A percentile compares a stretch with the other conserved stretches of the same genome.
phyloP scores from a whole-genome alignment of 345 rosid genomes.

The Linum lewisii region DNA sequence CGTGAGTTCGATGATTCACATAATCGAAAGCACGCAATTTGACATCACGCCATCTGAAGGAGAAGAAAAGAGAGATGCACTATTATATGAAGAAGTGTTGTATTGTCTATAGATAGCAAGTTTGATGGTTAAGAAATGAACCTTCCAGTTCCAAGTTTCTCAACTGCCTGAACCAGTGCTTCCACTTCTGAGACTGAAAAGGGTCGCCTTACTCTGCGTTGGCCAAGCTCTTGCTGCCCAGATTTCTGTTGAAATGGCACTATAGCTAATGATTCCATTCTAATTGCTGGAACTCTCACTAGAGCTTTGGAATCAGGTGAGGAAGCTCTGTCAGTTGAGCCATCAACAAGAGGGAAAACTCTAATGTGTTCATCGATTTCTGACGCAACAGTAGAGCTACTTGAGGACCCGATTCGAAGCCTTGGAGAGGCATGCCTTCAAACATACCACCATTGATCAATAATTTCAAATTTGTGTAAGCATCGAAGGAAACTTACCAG shows the following conservation, averaged over 20 bases:
- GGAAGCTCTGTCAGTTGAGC: too few relatives aligned
- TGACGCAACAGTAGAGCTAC: too few relatives aligned
- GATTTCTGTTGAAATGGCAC: constrained; percentile 58
- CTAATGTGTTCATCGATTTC: too few relatives aligned
- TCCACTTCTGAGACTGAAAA: constrained; percentile 97
- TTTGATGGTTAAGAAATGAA: neutral
- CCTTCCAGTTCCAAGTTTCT: constrained; percentile 99
- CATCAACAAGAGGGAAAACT: too few relatives aligned
- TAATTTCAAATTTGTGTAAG: too few relatives aligned
- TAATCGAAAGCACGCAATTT: constrained; percentile 18
- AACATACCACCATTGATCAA: too few relatives aligned
- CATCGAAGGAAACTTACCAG: too few relatives aligned
- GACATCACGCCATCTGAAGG: constrained; percentile 25
- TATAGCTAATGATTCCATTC: constrained; percentile 39
- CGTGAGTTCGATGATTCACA: constrained; percentile 24
- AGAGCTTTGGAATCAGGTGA: constrained; percentile 63
- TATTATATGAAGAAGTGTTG: too few relatives aligned
- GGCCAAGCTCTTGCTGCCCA: constrained; percentile 51
- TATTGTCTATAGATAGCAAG: too few relatives aligned
- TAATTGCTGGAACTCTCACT: constrained; percentile 50
- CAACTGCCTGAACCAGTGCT: constrained; percentile 94
- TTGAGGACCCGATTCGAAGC: too few relatives aligned
- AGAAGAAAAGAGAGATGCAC: too few relatives aligned
- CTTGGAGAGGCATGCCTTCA: too few relatives aligned
- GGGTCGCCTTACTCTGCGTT: constrained; percentile 94